Evolutionary conservation across 1,284 basidiomycete species (phyloP), one percentile per base, ranked within the genome.

Genomic region (Sutorius eximius): DNA sequence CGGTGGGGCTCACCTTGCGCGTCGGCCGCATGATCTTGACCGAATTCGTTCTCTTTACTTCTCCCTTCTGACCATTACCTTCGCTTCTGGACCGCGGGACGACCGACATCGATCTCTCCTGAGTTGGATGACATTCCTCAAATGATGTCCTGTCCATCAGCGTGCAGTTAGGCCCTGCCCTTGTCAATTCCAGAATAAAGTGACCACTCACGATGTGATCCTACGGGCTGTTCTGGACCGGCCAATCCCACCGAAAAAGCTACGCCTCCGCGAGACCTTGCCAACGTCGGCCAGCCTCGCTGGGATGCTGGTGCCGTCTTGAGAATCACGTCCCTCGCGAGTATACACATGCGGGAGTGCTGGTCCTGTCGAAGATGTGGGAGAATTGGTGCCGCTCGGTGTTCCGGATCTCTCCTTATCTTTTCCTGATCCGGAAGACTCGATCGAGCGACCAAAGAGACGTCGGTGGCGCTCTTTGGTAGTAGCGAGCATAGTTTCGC

Each of bases 211-310:
- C 80, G 74, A 72, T 40, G 81, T 81, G 60, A 84, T 82, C 65
- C 82, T 81, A 13, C 92, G 92, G 3, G 91, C 78, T 1, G 91
- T 95, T 58, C 91, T 75, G 48, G 75, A 74, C 64, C 87, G 88
- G 36, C 83, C 80, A 54, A 88, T 66, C 33, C 75, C 78, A 20
- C 87, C 88, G 66, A 95, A 93, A 61, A 95, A 84, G 68, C 89
- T 90, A 40, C 87, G 71, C n/a, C 88, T 75, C 45, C 89, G 84
- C 20, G 73, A 67, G 33, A 69, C 68, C 65, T 77, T 86, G 38
- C 71, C 64, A 18, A 63, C 75, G 58, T 88, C 86, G 52, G 76
- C 67, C 33, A 77, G 76, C 32, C 81, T 80, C 44, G 76, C 54
- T 18, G 64, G 36, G 41, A 64, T 69, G 29, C 58, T 63, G 10